Evolutionary conservation across 1,139 yeast species (phyloP).

Genomic region (Pichia norvegensis): DNA sequence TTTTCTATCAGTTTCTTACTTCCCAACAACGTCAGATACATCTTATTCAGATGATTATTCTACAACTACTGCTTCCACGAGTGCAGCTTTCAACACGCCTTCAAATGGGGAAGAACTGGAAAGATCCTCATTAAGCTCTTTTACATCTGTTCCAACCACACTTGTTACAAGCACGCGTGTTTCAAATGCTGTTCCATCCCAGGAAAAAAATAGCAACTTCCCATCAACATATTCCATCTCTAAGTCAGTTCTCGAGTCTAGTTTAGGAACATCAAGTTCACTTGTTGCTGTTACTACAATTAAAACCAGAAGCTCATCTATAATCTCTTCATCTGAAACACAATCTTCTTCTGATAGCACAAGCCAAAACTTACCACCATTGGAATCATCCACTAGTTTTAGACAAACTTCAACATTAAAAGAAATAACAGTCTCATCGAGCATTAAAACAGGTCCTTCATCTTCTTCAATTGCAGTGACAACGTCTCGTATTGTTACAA

Average conservation of each 20-base stretch:
- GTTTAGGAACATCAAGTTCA: background rate
- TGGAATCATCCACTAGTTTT: background rate
- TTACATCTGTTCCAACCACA: background rate
- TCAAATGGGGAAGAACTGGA: background rate
- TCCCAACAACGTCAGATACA: background rate
- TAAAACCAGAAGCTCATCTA: background rate
- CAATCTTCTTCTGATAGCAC: background rate
- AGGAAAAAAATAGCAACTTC: background rate
- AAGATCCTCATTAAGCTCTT: background rate
- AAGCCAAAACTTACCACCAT: background rate
- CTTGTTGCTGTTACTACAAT: background rate
- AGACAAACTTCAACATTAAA: background rate
- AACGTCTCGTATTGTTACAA: background rate
- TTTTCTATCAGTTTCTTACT: background rate
- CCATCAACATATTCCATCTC: background rate
- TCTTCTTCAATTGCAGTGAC: background rate
- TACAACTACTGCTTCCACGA: background rate
- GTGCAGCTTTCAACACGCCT: background rate
- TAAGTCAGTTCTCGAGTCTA: background rate
- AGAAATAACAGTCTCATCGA: background rate
- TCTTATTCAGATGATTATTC: background rate
- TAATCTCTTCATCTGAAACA: background rate
- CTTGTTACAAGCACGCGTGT: background rate
- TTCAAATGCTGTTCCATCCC: background rate
- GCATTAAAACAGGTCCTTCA: background rate